Conservation (phyloP, 2,329 filamentous ascomycete genomes). For the Cladosporium sp. region DNA sequence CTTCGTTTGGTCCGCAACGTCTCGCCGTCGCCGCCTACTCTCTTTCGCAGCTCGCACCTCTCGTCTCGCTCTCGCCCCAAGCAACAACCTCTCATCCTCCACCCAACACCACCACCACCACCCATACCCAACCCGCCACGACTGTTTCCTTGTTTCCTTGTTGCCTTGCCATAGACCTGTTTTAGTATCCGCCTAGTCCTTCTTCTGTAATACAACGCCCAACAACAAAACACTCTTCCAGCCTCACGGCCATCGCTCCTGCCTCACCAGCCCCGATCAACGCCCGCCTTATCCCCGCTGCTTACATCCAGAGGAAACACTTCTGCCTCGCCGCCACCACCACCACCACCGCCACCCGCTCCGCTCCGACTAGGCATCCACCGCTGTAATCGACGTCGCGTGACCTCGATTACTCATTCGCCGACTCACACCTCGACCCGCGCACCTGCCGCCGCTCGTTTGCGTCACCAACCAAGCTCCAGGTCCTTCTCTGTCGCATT, state of each 20-base stretch:
- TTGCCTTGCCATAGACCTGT: slow-evolving; percentile 21
- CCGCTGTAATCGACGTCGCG: slow-evolving; percentile 2
- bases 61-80: slow-evolving; percentile 3
- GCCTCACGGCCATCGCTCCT: slow-evolving; percentile 9
- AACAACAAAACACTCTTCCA: background rate
- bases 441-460: slow-evolving; percentile 6
- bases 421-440: slow-evolving; percentile 8
- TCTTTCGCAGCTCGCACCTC: slow-evolving; percentile 14
- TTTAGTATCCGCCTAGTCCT: slow-evolving; percentile 19
- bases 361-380: background rate
- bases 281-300: slow-evolving; percentile 12
- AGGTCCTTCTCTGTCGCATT: slow-evolving; percentile 28
- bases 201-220: slow-evolving; percentile 16
- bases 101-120: slow-evolving; percentile 28
- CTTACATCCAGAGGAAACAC: slow-evolving; percentile 14
- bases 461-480: slow-evolving; percentile 2
- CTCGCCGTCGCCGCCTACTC: background rate
- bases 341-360: background rate
- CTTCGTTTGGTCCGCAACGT: slow-evolving; percentile 8
- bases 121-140: slow-evolving; percentile 4
- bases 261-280: slow-evolving; percentile 8
- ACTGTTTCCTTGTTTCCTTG: slow-evolving; percentile 21
- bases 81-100: slow-evolving; percentile 3
- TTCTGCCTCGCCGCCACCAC: slow-evolving; percentile 5
- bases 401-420: slow-evolving; percentile 14